phyloP scores from a whole-genome alignment of 2,329 filamentous ascomycete species.

The Fusarium duplospermum region DNA sequence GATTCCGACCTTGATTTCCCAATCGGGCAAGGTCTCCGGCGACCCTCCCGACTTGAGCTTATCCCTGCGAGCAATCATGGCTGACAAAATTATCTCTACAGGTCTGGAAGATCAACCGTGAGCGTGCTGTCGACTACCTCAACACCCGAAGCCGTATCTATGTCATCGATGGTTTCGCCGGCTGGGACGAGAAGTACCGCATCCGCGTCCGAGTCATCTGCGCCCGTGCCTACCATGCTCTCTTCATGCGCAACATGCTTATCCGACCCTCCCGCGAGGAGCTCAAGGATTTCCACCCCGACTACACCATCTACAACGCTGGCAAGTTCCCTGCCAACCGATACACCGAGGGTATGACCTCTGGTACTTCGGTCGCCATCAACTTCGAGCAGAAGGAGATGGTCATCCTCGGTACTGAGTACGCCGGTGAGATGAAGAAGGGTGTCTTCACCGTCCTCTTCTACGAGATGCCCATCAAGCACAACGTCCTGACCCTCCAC shows the following conservation, averaged over 20 bases:
- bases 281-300: constrained; percentile 96
- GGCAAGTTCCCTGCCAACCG: constrained; percentile 98
- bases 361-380: constrained; percentile 95
- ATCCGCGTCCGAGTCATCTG: constrained; percentile 98
- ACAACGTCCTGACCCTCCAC: constrained; percentile 98
- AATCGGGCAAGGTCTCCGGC: constrained; percentile 25
- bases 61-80: constrained; percentile 4
- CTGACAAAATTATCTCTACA: constrained; percentile 56
- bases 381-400: constrained; percentile 99
- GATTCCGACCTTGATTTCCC: constrained; percentile 28
- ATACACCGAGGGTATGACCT: constrained; percentile 98
- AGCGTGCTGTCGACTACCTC: constrained; percentile 98
- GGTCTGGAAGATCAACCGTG: constrained; percentile 99
- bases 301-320: constrained; percentile 99
- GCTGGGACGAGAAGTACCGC: constrained; percentile 98
- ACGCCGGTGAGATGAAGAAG: constrained; percentile 88
- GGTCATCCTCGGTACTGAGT: constrained; percentile 99
- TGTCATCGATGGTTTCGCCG: constrained; percentile 95
- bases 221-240: constrained; percentile 97
- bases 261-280: constrained; percentile 93
- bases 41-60: neutral
- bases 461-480: constrained; percentile 99
- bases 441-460: constrained; percentile 99
- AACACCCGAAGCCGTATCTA: constrained; percentile 99
- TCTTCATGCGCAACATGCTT: constrained; percentile 99